Evolutionary conservation across 257 asterid species (phyloP), one percentile per base, ranked within the genome.

Genomic region (Ophiorrhiza pumila): DNA sequence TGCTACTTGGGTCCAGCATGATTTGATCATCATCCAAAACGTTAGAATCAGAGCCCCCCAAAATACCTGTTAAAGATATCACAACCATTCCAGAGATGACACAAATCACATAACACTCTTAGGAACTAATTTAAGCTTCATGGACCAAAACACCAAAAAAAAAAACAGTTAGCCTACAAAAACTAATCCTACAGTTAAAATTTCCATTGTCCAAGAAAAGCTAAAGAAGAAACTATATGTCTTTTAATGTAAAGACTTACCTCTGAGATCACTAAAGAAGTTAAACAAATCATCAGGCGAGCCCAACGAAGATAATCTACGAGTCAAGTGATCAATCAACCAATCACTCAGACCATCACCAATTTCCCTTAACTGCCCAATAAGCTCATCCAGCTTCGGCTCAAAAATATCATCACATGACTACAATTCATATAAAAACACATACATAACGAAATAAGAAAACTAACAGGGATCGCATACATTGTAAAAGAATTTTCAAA

Each of bases 231-330:
- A 75, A 68, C 17, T 42, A 7, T 9, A 66, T 66, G 56, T 25
- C 32, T 18, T 17, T 50, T 25, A 47, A 29, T 27, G 49, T 23
- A 25, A 14, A 73, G 37, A 49, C 67, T 45, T 62, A 90, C 99
- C 98, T 84, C 98, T 87, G 78, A 92, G 75, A 65, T 87, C 97
- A 68, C 77, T 80, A 56, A 95, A 95, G 69, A 92, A 90, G 80
- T 88, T 90, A 76, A 95, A 91, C 84, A 95, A 74, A 77, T 95
- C 97, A 79, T 95, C 98, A 1, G 98, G 95, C 42, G 96, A 86
- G 22, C 84, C 81, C 59, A 94, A 59, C 2, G 92, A 86, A 3
- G 89, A 83, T 61, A 94, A 83, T 72, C 87, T 84, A 67, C 81
- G 78, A 68, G 80, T 83, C 74, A 94, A 82, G 62, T 87, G 91